Evolutionary conservation across 306 rosid species (phyloP), one percentile per base, ranked within the genome.

Genomic region (Sphenostylis stenocarpa): DNA sequence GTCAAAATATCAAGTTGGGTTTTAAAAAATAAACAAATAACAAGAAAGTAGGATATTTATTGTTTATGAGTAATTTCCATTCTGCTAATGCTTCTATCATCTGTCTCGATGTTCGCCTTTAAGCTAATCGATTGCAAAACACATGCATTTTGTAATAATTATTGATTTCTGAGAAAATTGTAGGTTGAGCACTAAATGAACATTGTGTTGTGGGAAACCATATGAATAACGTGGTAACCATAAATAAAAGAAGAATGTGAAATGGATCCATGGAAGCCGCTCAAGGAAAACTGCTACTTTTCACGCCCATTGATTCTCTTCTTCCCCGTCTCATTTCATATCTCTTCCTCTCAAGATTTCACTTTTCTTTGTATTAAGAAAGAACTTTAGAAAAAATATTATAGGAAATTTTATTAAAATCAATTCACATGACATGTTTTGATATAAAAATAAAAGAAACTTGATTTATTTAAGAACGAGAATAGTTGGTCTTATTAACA

Each of bases 51-150:
- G 17, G 51, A 39, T 14, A 66, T 23, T 66, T n/a, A n/a, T n/a
- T 26, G 71, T 41, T 66, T 66, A 19, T 10, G 9, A 17, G 36
- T 36, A 63, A 20, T 63, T 64, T 7, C 12, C 16, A 38, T 31
- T 61, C 2, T 21, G 44, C 29, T 3, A 38, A 19, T 77, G 75
- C 67, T 67, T 26, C 12, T 43, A 1, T 28, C 49, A 26, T 55
- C 41, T 77, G 70, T 77, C 62, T 77, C 51, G 51, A 68, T 62
- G 82, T 44, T 77, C 26, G 13, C 55, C 74, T 38, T 76, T 38
- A 4, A 26, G 28, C 47, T n/a, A 62, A 34, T 53, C 49, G 21
- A 72, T 53, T 53, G 16, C 36, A 33, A 15, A 62, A 64, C 80
- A 76, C 68, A 62, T 64, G 73, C 73, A 49, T 23, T 64, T 51